Conservation (phyloP, 73 alveolate species). For the Blepharisma stoltei region DNA sequence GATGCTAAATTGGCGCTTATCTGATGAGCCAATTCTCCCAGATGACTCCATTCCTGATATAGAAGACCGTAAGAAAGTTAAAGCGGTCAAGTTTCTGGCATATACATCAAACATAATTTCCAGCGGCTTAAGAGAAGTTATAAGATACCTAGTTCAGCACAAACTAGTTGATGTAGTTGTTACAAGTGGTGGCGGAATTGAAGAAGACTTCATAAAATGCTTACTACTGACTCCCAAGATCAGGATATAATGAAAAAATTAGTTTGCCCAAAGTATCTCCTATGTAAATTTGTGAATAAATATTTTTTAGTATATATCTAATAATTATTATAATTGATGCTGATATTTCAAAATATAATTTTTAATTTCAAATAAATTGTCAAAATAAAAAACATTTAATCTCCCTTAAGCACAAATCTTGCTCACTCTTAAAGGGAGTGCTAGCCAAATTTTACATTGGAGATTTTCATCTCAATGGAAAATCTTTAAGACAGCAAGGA, state of each 20-base stretch:
- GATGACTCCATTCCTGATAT: slow-evolving; percentile 49
- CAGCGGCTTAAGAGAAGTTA: slow-evolving; percentile 93
- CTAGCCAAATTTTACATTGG: slow-evolving; percentile 89
- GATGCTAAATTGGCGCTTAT: slow-evolving; percentile 93
- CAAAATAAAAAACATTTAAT: slow-evolving; percentile 29
- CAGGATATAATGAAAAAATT: neutral
- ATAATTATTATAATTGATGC: too few relatives aligned
- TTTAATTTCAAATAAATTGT: neutral
- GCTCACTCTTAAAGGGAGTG: too few relatives aligned
- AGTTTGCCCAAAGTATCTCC: neutral
- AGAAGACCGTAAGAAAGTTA: slow-evolving; percentile 55
- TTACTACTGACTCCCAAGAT: slow-evolving; percentile 3
- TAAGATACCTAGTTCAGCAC: slow-evolving; percentile 94
- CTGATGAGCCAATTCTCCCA: slow-evolving; percentile 84
- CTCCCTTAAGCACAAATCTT: slow-evolving; percentile 35
- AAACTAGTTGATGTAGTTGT: slow-evolving; percentile 91
- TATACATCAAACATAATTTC: slow-evolving; percentile 97
- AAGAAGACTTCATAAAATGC: slow-evolving; percentile 96
- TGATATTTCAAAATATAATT: neutral
- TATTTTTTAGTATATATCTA: too few relatives aligned
- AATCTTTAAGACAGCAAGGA: slow-evolving; percentile 78
- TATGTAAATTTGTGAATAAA: neutral
- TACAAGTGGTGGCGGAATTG: slow-evolving; percentile 98
- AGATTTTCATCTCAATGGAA: slow-evolving; percentile 85
- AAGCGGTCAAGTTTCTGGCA: slow-evolving; percentile 95